Conservation (phyloP, 257 asterid genomes). For the Euphrasia confusa region DNA sequence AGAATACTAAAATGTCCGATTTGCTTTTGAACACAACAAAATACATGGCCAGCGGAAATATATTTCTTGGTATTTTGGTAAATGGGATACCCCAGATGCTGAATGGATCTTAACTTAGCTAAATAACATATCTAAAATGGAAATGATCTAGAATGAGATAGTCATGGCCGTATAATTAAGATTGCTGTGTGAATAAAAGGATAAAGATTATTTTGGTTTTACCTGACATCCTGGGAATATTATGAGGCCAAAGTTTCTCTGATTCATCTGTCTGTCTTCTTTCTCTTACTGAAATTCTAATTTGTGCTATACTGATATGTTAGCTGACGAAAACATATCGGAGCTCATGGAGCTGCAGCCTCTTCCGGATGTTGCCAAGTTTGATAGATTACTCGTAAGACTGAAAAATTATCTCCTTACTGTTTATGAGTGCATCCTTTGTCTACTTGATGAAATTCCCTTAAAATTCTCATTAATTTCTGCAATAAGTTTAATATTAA, state of each 20-base stretch:
- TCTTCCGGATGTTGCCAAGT: constrained; percentile 53
- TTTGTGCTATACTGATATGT: constrained; percentile 23
- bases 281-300: constrained; percentile 17
- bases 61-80: background rate
- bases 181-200: constrained; percentile 11
- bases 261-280: constrained; percentile 3
- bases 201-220: constrained; percentile 10
- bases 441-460: constrained; percentile 3
- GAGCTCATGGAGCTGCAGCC: constrained; percentile 46
- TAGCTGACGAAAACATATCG: constrained; percentile 43
- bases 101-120: constrained; percentile 4
- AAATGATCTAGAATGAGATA: background rate
- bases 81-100: background rate
- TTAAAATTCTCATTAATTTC: background rate
- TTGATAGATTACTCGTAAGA: constrained; percentile 84
- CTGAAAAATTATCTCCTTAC: constrained; percentile 18
- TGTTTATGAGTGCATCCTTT: constrained; percentile 17
- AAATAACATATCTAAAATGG: background rate
- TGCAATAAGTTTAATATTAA: constrained; percentile 8
- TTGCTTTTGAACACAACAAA: constrained; percentile 12
- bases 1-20: constrained; percentile 2
- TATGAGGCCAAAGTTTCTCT: constrained; percentile 18
- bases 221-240: constrained; percentile 10
- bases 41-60: background rate
- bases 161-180: background rate